Evolutionary conservation across 345 rosid species (phyloP).

Genomic region (Citrus glauca): DNA sequence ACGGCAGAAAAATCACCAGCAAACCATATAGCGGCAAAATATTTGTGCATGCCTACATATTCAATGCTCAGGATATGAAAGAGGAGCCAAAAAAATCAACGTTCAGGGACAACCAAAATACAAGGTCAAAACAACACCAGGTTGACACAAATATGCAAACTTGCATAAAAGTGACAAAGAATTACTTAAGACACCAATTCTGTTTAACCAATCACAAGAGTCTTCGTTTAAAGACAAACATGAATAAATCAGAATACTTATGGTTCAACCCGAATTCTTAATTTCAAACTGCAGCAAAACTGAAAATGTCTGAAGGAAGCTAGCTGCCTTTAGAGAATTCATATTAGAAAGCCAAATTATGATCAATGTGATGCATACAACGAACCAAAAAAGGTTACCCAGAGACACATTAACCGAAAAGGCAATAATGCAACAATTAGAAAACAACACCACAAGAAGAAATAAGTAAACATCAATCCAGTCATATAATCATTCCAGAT

Average conservation of each 20-base stretch:
- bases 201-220: background rate
- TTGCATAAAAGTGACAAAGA: background rate
- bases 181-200: background rate
- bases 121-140: background rate
- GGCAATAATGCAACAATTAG: background rate
- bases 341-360: background rate
- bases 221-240: background rate
- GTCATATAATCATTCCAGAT: constrained; percentile 7
- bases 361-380: constrained; percentile 1
- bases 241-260: background rate
- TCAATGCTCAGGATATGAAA: background rate
- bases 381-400: background rate
- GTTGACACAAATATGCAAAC: background rate
- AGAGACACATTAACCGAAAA: background rate
- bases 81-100: background rate
- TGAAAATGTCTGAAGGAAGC: background rate
- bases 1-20: background rate
- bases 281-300: background rate
- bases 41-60: background rate
- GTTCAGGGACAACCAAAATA: background rate
- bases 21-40: no score
- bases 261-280: background rate
- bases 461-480: background rate
- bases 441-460: background rate
- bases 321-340: no score